Evolutionary conservation across 495 filamentous ascomycete genomes (phyloP).

Genomic region (Lindgomyces ingoldianus): DNA sequence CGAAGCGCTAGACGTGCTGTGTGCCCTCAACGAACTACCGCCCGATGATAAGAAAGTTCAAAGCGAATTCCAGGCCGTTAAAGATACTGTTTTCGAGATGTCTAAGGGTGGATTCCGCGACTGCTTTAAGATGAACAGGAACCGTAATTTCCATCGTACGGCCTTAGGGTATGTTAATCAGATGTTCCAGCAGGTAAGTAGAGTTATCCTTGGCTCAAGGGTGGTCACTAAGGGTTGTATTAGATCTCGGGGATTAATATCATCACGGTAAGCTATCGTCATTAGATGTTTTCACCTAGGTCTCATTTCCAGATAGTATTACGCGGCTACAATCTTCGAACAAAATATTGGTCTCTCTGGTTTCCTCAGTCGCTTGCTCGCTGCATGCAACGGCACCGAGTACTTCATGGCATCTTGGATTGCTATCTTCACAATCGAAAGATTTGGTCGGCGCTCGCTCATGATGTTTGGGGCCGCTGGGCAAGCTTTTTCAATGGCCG

Average conservation of each 20-base stretch:
- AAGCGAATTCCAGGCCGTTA: conserved; percentile 68
- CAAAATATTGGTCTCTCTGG: conserved; percentile 55
- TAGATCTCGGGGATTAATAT: conserved; percentile 61
- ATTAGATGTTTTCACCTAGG: too few species aligned
- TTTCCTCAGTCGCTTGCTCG: conserved; percentile 46
- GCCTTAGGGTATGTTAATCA: conserved; percentile 74
- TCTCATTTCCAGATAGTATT: too few species aligned
- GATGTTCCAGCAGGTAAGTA: conserved; percentile 67
- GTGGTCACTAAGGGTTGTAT: neutral
- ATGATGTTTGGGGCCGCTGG: conserved; percentile 77
- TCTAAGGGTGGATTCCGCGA: conserved; percentile 65
- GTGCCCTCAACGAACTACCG: conserved; percentile 57
- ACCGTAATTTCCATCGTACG: conserved; percentile 74
- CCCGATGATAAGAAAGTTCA: conserved; percentile 50
- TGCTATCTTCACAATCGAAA: conserved; percentile 83
- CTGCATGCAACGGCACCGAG: conserved; percentile 54
- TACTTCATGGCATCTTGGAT: conserved; percentile 77
- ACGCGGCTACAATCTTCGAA: conserved; percentile 61
- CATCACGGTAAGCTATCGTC: too few species aligned
- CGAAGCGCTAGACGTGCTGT: conserved; percentile 64
- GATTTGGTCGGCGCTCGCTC: conserved; percentile 74
- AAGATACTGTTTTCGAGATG: conserved; percentile 74
- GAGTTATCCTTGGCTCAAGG: neutral
- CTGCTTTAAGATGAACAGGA: conserved; percentile 69
- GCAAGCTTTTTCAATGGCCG: conserved; percentile 82